Conservation (phyloP, 176 grass and related monocot genomes). For the Aegilops longissima region DNA sequence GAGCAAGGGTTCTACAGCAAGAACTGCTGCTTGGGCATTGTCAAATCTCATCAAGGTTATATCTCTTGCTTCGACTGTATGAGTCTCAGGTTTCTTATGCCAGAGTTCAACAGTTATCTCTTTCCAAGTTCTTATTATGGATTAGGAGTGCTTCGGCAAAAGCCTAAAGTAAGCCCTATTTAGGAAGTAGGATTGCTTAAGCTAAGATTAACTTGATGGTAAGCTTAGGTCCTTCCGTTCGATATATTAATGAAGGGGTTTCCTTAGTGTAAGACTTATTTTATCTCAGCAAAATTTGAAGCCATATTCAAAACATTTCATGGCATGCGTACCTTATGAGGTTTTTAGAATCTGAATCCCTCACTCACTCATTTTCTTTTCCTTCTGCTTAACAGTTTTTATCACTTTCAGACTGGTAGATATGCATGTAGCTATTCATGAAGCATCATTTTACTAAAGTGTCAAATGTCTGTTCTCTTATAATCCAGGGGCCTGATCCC, state of each 20-base stretch:
- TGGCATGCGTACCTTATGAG: background rate
- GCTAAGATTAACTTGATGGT: background rate
- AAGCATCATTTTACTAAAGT: slow-evolving; percentile 19
- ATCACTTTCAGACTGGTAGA: slow-evolving; percentile 6
- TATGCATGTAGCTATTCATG: background rate
- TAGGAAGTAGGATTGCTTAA: background rate
- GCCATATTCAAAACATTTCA: background rate
- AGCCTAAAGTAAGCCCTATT: background rate
- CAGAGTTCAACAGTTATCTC: background rate
- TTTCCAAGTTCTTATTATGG: background rate
- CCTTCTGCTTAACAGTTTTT: background rate
- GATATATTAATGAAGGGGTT: background rate
- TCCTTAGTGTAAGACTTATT: background rate
- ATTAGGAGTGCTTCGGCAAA: background rate
- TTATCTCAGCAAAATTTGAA: background rate
- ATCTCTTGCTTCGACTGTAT: background rate
- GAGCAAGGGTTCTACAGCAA: slow-evolving; percentile 73
- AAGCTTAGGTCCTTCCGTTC: background rate
- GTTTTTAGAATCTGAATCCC: background rate
- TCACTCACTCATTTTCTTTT: no score
- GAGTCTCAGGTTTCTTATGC: slow-evolving; percentile 14
- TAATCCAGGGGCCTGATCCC: slow-evolving; percentile 76
- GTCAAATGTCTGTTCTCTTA: slow-evolving; percentile 19
- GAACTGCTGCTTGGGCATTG: slow-evolving; percentile 92
- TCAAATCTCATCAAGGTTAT: slow-evolving; percentile 98